phyloP scores from a whole-genome alignment of 768 basidiomycete genomes.

The Hypholoma sublateritium region DNA sequence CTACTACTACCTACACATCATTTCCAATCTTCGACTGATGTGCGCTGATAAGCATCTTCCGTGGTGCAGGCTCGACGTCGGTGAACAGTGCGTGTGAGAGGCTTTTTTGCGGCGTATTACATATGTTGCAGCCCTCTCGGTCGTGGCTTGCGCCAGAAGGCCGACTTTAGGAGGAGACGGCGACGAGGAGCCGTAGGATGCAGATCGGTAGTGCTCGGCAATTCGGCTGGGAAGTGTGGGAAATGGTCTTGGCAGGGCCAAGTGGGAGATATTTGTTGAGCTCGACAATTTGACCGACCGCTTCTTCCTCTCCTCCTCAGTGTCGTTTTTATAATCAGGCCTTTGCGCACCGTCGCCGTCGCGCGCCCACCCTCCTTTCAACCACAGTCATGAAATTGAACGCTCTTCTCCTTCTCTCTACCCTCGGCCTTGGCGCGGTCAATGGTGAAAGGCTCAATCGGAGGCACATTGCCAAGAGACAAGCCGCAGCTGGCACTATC shows the following conservation, averaged over 20 bases:
- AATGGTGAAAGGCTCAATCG: conserved; percentile 35
- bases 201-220: not conserved
- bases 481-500: conserved; percentile 19
- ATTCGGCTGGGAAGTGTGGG: not conserved
- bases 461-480: conserved; percentile 44
- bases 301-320: conserved; percentile 21
- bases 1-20: not conserved
- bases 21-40: too few species aligned
- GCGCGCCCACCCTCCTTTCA: conserved; percentile 21
- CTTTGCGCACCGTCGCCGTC: conserved; percentile 12
- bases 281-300: not conserved
- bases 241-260: conserved; percentile 8
- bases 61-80: too few species aligned
- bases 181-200: too few species aligned
- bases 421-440: conserved; percentile 33
- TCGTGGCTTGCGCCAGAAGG: too few species aligned
- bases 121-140: too few species aligned
- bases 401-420: conserved; percentile 44
- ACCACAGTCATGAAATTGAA: conserved; percentile 43
- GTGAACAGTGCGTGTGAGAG: too few species aligned
- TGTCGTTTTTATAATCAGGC: conserved; percentile 16
- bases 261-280: conserved; percentile 1
- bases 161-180: too few species aligned
- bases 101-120: too few species aligned
- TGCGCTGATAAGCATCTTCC: too few species aligned